Conservation (phyloP, 140 eudicot genomes). For the Cichorium intybus region DNA sequence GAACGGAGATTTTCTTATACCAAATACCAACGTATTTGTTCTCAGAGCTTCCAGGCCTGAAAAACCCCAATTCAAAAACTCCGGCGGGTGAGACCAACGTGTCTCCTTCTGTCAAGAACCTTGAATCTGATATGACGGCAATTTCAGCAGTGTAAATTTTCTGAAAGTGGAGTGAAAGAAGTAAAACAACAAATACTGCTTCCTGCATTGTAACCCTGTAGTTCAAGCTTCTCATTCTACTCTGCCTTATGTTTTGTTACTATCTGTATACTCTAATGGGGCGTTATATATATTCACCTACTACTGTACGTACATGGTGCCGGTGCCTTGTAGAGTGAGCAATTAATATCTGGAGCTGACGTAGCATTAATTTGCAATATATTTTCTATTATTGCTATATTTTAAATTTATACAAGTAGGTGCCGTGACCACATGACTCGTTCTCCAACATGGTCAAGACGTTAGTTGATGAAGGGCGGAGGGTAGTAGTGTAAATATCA, state of each 20-base stretch:
- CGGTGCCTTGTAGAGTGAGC: neutral
- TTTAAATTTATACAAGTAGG: too few species aligned
- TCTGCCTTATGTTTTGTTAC: neutral
- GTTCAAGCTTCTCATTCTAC: neutral
- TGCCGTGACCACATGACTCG: too few species aligned
- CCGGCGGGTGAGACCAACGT: constrained; percentile 29
- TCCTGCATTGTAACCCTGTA: neutral
- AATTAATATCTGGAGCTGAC: neutral
- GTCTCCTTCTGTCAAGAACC: constrained; percentile 19
- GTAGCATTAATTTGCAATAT: too few species aligned
- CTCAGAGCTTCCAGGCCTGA: constrained; percentile 14
- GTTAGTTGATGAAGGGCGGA: too few species aligned
- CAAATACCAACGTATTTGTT: constrained; percentile 33
- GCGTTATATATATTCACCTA: too few species aligned
- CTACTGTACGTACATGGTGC: neutral
- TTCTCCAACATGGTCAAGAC: too few species aligned
- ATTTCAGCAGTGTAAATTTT: neutral
- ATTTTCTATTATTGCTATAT: too few species aligned
- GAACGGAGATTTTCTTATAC: constrained; percentile 22
- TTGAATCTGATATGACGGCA: constrained; percentile 6
- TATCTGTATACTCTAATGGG: neutral
- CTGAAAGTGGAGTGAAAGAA: constrained; percentile 5
- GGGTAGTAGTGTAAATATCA: too few species aligned
- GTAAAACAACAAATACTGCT: constrained; percentile 4
- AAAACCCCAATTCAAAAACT: constrained; percentile 34